Evolutionary conservation across 106 monocot species (phyloP), one percentile per base, ranked within the genome.

Genomic region (Iris macrosiphon): DNA sequence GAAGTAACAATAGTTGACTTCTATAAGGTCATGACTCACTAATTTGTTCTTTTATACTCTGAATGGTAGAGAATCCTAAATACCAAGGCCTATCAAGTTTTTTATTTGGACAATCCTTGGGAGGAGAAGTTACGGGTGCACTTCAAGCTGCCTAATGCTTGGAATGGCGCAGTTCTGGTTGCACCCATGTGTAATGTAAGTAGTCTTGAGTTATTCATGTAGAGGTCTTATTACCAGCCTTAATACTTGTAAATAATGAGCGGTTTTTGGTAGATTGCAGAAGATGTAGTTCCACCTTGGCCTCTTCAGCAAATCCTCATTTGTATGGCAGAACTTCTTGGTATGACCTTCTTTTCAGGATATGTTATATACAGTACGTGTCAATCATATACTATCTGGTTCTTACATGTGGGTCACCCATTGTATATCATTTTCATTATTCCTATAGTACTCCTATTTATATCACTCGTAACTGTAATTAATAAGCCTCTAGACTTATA

Each of bases 111-210:
- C 85, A 85, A 69, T 85, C 91, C 12, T 72, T 91, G 85, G 91
- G 91, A 42, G 91, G 85, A 33, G 91, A 85, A 45, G 81, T 91
- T 63, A 78, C 91, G 85, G 57, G 55, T 85, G 40, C 85, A 85
- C 52, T 79, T 91, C 25, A 85, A 79, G 29, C 77, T 79, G 38
- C 75, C 81, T 2, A 42, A 57, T 53, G 61, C 60, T 33, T 91
- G 91, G 91, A 48, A 76, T 78, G 91, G 91, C 57, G 85, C 91
- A 19, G 44, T 91, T 28, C 66, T 91, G 12, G 81, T 91, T 67
- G 91, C 91, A 46, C 91, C 91, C 3, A 91, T 91, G 91, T 91
- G 91, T 40, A 85, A 91, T 69, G 85, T 85, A 72, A 62, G n/a
- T n/a, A 51, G 7, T 32, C 15, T 38, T 35, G 55, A 4, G 24